These are phyloP conservation scores for Serendipita sp. DNA, from an alignment of 768 basidiomycete genomes.

Conservation along the genomic window DNA sequence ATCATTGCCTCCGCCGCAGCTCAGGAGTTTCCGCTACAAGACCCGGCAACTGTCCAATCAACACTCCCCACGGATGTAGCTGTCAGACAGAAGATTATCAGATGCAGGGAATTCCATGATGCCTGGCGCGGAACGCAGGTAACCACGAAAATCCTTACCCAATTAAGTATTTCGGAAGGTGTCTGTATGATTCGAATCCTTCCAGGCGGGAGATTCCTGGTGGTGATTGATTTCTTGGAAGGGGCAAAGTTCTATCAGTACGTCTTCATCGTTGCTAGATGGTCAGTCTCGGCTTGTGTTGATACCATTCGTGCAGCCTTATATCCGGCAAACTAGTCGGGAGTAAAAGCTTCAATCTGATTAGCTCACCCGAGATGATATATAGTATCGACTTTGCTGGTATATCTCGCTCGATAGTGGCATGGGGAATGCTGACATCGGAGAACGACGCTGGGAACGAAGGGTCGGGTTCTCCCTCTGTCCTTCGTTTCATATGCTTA, in stretches of 20 bases:
- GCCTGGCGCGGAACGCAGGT: not conserved
- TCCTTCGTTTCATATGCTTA: not conserved
- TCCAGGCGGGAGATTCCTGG: not conserved
- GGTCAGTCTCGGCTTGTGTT: too few relatives aligned
- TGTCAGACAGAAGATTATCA: not conserved
- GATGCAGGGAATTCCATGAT: not conserved
- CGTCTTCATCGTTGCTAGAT: too few relatives aligned
- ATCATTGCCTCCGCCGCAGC: not conserved
- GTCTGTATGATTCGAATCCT: not conserved
- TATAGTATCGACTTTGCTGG: conserved; percentile 3
- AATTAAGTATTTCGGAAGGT: not conserved
- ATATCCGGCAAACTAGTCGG: not conserved
- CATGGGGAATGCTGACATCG: conserved; percentile 1
- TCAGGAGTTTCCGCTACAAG: not conserved
- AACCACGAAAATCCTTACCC: not conserved
- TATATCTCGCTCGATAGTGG: not conserved
- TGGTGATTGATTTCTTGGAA: not conserved
- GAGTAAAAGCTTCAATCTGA: not conserved
- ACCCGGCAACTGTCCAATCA: not conserved
- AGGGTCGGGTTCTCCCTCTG: not conserved
- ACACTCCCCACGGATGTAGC: not conserved
- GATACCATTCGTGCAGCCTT: not conserved
- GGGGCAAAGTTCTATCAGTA: not conserved
- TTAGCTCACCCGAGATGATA: not conserved
- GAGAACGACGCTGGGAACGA: not conserved